Percentiles rank a stretch among this genome's conserved stretches.
Evolutionary conservation across 2,329 filamentous ascomycete genomes (phyloP).

Genomic region (Daldinia sp.): DNA sequence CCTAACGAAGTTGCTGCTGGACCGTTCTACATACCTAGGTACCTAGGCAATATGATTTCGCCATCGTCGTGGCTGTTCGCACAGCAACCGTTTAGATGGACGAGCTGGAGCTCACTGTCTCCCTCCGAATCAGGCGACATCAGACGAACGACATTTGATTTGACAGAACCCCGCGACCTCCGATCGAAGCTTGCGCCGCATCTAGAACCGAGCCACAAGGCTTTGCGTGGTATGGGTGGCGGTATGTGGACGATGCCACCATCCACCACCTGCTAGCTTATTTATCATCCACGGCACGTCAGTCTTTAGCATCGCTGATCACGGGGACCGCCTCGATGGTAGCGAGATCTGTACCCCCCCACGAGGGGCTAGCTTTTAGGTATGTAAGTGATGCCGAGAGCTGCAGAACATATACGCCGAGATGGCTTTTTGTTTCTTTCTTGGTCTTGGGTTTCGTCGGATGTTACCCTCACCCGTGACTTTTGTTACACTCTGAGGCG

Average conservation of each 20-base stretch:
- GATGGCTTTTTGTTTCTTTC: not conserved
- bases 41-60: no score
- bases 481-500: not conserved
- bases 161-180: not conserved
- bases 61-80: slow-evolving; percentile 22
- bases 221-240: not conserved
- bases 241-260: not conserved
- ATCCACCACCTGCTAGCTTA: not conserved
- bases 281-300: not conserved
- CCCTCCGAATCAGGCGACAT: not conserved
- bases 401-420: not conserved
- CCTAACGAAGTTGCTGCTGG: not conserved
- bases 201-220: slow-evolving; percentile 16
- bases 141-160: slow-evolving; percentile 5
- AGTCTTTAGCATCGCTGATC: not conserved
- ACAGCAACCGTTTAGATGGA: not conserved
- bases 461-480: not conserved
- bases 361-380: not conserved
- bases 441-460: not conserved
- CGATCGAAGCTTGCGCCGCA: slow-evolving; percentile 3
- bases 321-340: not conserved
- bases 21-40: not conserved
- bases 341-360: not conserved
- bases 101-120: not conserved
- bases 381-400: not conserved